Percentiles rank a stretch among this genome's conserved stretches.
phyloP scores from a whole-genome alignment of 371 early-diverging fungal genomes.

The Mortierella sp. region DNA sequence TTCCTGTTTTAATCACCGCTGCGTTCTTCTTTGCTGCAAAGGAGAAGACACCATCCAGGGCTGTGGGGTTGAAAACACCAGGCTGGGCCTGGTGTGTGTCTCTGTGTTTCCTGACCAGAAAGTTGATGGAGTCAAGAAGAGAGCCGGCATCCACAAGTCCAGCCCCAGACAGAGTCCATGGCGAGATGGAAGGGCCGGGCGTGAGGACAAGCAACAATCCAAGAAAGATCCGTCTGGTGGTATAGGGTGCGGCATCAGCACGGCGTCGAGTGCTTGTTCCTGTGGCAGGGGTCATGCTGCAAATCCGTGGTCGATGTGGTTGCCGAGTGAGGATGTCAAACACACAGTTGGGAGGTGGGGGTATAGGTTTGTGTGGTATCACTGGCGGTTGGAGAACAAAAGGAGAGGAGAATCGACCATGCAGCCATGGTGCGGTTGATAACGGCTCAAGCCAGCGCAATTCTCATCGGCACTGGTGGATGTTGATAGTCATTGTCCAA shows the following conservation, averaged over 20 bases:
- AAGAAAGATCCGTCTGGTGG: constrained; percentile 18
- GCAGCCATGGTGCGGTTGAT: too few relatives aligned
- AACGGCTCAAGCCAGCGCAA: too few relatives aligned
- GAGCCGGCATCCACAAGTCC: constrained; percentile 23
- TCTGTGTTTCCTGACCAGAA: constrained; percentile 10
- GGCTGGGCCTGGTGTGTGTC: neutral
- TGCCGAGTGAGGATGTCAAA: too few relatives aligned
- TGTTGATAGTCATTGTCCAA: too few relatives aligned
- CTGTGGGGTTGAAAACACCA: neutral
- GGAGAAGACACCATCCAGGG: constrained; percentile 24
- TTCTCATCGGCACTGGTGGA: too few relatives aligned
- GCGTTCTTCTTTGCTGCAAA: constrained; percentile 15
- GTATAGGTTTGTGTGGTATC: too few relatives aligned
- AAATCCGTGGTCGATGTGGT: too few relatives aligned
- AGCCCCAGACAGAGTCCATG: constrained; percentile 9
- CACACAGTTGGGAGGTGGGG: too few relatives aligned
- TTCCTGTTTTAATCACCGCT: neutral
- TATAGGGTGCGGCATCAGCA: neutral
- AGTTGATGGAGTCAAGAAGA: constrained; percentile 20
- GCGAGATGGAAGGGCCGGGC: constrained; percentile 6
- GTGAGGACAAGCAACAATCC: constrained; percentile 31
- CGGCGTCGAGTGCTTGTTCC: neutral
- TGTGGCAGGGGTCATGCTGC: too few relatives aligned
- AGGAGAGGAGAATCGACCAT: too few relatives aligned
- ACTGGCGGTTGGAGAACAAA: too few relatives aligned